These are phyloP conservation scores for Elymus sibiricus DNA, from an alignment of 176 grass and related monocot genomes.

Conservation along the genomic window DNA sequence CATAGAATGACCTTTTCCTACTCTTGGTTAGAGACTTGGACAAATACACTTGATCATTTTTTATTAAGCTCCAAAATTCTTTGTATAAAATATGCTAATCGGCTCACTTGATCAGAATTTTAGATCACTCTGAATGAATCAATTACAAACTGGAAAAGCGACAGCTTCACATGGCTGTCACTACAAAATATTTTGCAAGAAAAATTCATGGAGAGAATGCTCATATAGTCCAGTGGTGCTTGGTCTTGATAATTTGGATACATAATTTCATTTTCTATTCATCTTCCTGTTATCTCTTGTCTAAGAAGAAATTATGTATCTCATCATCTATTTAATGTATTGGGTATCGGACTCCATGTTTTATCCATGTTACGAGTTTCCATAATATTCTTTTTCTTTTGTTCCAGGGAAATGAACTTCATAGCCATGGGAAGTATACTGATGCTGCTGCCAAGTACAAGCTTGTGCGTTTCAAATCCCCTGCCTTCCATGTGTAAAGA, in stretches of 20 bases:
- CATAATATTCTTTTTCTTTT: constrained; percentile 2
- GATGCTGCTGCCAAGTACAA: constrained; percentile 91
- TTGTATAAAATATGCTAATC: constrained; percentile 5
- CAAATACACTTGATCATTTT: not conserved
- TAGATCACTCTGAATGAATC: not conserved
- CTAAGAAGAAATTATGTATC: not conserved
- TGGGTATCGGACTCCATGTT: not conserved
- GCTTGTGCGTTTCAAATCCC: constrained; percentile 51
- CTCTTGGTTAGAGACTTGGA: not conserved
- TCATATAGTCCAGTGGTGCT: not conserved
- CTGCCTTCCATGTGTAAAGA: not conserved
- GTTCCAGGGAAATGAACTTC: constrained; percentile 85
- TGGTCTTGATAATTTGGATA: constrained; percentile 2
- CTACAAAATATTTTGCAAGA: not conserved
- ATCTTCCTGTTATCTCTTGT: not conserved
- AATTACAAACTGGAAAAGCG: not conserved
- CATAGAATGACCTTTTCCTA: not conserved
- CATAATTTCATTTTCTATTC: not conserved
- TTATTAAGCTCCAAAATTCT: not conserved
- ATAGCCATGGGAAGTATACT: constrained; percentile 59
- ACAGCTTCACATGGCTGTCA: not conserved
- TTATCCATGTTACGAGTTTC: not conserved
- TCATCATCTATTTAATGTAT: not conserved
- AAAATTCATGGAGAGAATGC: not conserved
- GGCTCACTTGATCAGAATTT: not conserved